Base-by-base conservation (phyloP, 139 green algal species). In the Pleodorina starrii region DNA sequence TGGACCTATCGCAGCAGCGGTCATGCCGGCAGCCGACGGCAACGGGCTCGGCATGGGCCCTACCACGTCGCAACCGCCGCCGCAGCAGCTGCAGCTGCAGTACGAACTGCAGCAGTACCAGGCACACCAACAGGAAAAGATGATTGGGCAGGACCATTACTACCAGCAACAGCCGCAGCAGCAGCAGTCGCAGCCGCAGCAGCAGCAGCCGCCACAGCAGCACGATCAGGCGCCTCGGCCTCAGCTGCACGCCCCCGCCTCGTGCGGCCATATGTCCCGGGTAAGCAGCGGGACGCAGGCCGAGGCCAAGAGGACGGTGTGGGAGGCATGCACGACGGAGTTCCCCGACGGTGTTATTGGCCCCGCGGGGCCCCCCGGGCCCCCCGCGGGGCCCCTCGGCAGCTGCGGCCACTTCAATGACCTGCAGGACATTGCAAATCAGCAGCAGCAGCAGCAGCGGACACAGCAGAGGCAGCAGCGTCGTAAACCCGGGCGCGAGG, bases 41-140 rank as follows among this genome's bases (percentile, higher is more conserved):
- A n/a, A n/a, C n/a, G n/a, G n/a, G n/a, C n/a, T n/a, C n/a, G n/a
- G n/a, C n/a, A n/a, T n/a, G n/a, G n/a, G n/a, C n/a, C n/a, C n/a
- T n/a, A n/a, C n/a, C n/a, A n/a, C n/a, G n/a, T n/a, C n/a, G n/a
- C n/a, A n/a, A n/a, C n/a, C n/a, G n/a, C n/a, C n/a, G n/a, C n/a
- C n/a, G n/a, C n/a, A n/a, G n/a, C n/a, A n/a, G n/a, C n/a, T n/a
- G 59, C 59, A 69, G 59, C 59, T 35, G 59, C 59, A 69, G 59
- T 19, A 69, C 16, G 16, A n/a, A 19, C 59, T 35, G 59, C 59
- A 69, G 59, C 59, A 35, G 59, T 19, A 35, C 50, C 50, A 59
- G 50, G 12, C 11, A 14, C 50, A 59, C 12, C 50, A 59, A 14
- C 50, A 59, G 50, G 12, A 59, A 14, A 11, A 59, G 50, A 11